A percentile compares a stretch with the other conserved stretches of the same genome.
Conservation (phyloP, 176 grass and related monocot genomes). For the Tillandsia fasciculata region DNA sequence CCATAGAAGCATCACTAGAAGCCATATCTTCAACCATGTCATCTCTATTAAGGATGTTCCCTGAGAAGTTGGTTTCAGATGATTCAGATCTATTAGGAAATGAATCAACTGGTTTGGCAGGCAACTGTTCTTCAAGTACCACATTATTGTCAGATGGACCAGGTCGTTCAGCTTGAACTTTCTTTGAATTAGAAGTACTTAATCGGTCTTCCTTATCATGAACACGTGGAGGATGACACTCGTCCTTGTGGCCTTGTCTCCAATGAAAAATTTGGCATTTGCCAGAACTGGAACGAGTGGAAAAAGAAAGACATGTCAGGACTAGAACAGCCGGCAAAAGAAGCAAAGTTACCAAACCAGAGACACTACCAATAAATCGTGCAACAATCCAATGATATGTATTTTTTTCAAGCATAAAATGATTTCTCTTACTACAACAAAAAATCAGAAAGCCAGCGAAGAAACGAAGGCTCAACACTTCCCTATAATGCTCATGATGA, state of each 20-base stretch:
- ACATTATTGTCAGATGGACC: constrained; percentile 30
- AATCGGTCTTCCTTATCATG: constrained; percentile 21
- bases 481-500: too few relatives aligned
- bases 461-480: too few relatives aligned
- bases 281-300: constrained; percentile 40
- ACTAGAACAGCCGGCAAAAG: neutral
- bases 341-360: neutral
- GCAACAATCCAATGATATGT: too few relatives aligned
- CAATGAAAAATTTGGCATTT: constrained; percentile 85
- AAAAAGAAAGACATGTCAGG: neutral
- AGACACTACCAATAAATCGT: neutral
- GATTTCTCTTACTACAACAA: too few relatives aligned
- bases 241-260: constrained; percentile 85
- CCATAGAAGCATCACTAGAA: constrained; percentile 15
- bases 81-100: neutral
- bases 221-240: constrained; percentile 40
- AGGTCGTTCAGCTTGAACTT: constrained; percentile 23
- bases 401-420: too few relatives aligned
- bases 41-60: constrained; percentile 23
- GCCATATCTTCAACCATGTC: constrained; percentile 1
- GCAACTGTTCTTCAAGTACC: constrained; percentile 21
- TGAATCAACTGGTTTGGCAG: constrained; percentile 12
- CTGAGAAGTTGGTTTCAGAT: constrained; percentile 20
- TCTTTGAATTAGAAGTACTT: constrained; percentile 18
- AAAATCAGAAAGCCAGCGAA: too few relatives aligned